Base-by-base conservation (phyloP, 352 stramenopile species). In the Phytophthora colocasiae region DNA sequence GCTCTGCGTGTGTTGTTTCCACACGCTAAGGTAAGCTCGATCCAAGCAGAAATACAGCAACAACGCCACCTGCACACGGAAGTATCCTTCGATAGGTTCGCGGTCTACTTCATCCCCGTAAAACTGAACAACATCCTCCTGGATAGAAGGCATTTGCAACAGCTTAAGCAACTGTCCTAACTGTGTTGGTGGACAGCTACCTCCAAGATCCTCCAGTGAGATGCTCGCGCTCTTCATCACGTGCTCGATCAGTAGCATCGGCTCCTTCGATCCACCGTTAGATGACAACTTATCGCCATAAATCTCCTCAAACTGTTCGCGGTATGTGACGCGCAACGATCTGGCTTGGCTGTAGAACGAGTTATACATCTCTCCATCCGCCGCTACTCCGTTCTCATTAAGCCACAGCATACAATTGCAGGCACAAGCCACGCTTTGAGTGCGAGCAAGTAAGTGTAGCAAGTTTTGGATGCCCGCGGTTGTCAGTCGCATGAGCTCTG, bases 31-130 rank as follows among this genome's bases (percentile, higher is more conserved):
- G 39, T 92, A 93, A 29, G 81, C 77, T 27, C 86, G 64, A 48
- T 95, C 87, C 43, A 95, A 63, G 22, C 75, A 89, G 49, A 95
- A 95, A 75, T 95, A 95, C 43, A 95, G 63, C 43, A 95, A 57
- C 61, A 95, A 62, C 6, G 87, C 87, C 36, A 82, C 75, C 41
- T 85, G 82, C 0, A 95, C 81, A 22, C 83, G 83, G 69, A 93
- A 95, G 55, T 90, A 92, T 19, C 69, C 75, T 64, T 93, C 87
- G 59, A 95, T 80, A 6, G 87, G 84, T 34, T 90, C 85, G 39
- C 72, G 68, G 29, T 82, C 67, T 32, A 95, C 71, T 62, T 93
- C 87, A 11, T 87, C 68, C 24, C 77, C 76, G 47, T 93, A 92
- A 58, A 80, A 81, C 31, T 73, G 68, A 41, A 87, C 62, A 24